Conservation (phyloP, 164 flowering plant species). For the Hamamelis virginiana region DNA sequence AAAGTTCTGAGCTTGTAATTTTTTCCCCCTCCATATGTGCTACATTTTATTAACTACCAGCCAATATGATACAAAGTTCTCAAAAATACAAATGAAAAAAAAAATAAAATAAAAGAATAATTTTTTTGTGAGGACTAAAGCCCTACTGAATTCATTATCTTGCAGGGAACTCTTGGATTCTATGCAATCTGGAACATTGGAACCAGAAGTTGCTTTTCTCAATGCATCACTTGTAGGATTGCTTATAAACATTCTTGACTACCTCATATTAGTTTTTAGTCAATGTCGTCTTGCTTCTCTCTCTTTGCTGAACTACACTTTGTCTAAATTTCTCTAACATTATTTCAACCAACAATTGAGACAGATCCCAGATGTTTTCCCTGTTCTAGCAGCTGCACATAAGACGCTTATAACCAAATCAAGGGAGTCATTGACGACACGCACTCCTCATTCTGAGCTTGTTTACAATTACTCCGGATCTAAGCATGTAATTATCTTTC, state of each 20-base stretch:
- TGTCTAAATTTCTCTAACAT: slow-evolving; percentile 13
- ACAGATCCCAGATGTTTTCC: slow-evolving; percentile 90
- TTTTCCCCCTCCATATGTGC: neutral
- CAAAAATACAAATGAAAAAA: no score
- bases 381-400: slow-evolving; percentile 89
- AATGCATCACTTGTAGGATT: slow-evolving; percentile 78
- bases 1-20: no score
- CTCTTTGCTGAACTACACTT: neutral
- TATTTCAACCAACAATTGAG: neutral
- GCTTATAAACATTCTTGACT: neutral
- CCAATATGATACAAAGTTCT: neutral
- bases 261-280: neutral
- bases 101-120: no score
- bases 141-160: slow-evolving; percentile 3
- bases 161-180: slow-evolving; percentile 74
- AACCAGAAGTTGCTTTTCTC: slow-evolving; percentile 82
- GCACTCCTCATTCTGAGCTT: slow-evolving; percentile 91
- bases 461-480: slow-evolving; percentile 93
- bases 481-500: slow-evolving; percentile 62
- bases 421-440: slow-evolving; percentile 69
- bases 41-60: neutral
- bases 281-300: neutral
- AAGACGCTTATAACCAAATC: slow-evolving; percentile 83
- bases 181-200: slow-evolving; percentile 80
- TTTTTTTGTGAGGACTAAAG: neutral